A percentile compares a stretch with the other conserved stretches of the same genome.
Conservation (phyloP, 1,284 basidiomycete genomes). For the Marasmius oreades region DNA sequence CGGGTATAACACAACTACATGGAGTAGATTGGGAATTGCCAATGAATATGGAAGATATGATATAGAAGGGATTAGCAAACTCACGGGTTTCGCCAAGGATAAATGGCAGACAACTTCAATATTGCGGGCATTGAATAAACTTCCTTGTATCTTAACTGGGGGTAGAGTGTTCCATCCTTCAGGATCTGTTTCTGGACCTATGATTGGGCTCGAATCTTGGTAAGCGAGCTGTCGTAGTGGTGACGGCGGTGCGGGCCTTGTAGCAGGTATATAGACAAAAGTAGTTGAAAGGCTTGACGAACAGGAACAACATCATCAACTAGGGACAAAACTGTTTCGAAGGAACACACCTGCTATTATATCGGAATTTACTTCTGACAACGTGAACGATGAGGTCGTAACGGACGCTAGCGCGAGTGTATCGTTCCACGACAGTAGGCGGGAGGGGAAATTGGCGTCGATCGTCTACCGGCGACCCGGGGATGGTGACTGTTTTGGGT, state of each 20-base stretch:
- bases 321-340: constrained; percentile 9
- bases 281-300: constrained; percentile 26
- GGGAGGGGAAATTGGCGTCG: constrained; percentile 21
- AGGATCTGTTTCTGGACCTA: constrained; percentile 32
- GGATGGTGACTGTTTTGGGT: constrained; percentile 24
- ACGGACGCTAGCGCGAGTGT: constrained; percentile 26
- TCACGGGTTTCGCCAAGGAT: constrained; percentile 33
- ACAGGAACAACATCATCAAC: neutral
- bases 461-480: neutral
- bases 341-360: constrained; percentile 28
- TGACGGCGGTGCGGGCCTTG: constrained; percentile 30
- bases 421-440: constrained; percentile 31
- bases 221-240: constrained; percentile 32
- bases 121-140: constrained; percentile 26
- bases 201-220: constrained; percentile 24
- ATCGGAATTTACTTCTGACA: constrained; percentile 30
- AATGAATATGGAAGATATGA: neutral
- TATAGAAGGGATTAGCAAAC: constrained; percentile 8
- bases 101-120: constrained; percentile 32
- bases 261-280: constrained; percentile 33
- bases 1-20: constrained; percentile 36
- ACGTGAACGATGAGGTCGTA: constrained; percentile 33
- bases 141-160: constrained; percentile 27
- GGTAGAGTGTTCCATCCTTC: constrained; percentile 33
- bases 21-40: no score